Evolutionary conservation across 1,139 yeast species (phyloP).

Genomic region (Saccharomyces pastorianus): DNA sequence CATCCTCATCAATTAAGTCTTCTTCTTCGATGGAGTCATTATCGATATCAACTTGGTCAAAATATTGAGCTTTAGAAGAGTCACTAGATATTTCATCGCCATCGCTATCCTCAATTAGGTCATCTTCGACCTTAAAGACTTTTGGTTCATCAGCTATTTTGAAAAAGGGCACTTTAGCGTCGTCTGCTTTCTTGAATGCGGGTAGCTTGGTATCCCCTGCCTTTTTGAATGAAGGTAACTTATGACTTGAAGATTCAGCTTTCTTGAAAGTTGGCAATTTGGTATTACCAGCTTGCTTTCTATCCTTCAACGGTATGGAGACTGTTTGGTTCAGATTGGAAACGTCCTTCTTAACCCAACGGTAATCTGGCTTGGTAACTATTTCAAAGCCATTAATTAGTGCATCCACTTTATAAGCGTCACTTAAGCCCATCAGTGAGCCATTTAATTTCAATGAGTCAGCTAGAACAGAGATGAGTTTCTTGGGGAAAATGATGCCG

Average conservation of each 20-base stretch:
- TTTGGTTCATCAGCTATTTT: conserved; percentile 4
- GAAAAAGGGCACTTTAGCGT: conserved; percentile 7
- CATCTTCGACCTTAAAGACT: conserved; percentile 1
- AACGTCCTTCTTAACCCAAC: conserved; percentile 23
- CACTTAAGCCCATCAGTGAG: conserved; percentile 26
- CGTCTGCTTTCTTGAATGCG: conserved; percentile 4
- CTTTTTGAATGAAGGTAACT: conserved; percentile 1
- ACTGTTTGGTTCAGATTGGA: conserved; percentile 5
- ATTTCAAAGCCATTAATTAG: conserved; percentile 28
- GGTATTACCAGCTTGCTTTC: conserved; percentile 6
- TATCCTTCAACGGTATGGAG: conserved; percentile 9
- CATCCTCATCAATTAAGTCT: conserved; percentile 37
- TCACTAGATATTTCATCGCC: conserved; percentile 19
- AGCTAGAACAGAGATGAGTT: conserved; percentile 21
- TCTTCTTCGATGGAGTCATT: conserved; percentile 43
- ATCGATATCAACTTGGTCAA: conserved; percentile 44
- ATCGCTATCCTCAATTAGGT: conserved; percentile 15
- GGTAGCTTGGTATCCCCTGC: conserved; percentile 5
- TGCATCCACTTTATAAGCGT: conserved; percentile 28
- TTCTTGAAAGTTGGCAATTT: conserved; percentile 11
- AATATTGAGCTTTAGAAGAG: conserved; percentile 40
- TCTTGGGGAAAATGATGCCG: conserved; percentile 25
- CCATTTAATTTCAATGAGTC: conserved; percentile 21
- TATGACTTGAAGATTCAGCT: not conserved
- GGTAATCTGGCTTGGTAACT: conserved; percentile 11